phyloP scores from a whole-genome alignment of 177 flowering plant genomes.

The Telopea speciosissima region DNA sequence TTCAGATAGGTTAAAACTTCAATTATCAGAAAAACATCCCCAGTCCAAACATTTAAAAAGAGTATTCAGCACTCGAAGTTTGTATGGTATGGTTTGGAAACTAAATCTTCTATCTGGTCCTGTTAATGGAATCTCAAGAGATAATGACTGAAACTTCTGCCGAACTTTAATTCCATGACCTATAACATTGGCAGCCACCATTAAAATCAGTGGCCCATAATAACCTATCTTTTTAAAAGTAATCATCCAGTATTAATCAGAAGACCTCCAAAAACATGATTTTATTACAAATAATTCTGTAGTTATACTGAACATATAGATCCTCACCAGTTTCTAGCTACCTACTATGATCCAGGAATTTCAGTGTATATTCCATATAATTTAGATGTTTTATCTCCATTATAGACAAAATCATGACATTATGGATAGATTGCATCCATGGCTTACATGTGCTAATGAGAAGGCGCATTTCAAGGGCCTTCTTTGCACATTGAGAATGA shows the following conservation, averaged over 20 bases:
- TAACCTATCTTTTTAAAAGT: neutral
- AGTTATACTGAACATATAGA: neutral
- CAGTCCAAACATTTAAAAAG: too few species aligned
- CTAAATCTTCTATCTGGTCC: neutral
- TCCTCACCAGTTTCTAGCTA: neutral
- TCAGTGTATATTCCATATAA: neutral
- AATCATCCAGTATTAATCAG: too few species aligned
- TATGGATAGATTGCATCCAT: too few species aligned
- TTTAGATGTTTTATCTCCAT: too few species aligned
- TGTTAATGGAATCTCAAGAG: neutral
- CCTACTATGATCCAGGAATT: neutral
- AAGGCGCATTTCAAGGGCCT: too few species aligned
- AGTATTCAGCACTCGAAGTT: neutral
- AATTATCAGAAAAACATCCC: too few species aligned
- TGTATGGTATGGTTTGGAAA: neutral
- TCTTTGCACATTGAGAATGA: too few species aligned
- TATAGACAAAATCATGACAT: too few species aligned
- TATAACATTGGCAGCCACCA: neutral
- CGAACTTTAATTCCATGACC: neutral
- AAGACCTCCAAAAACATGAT: neutral
- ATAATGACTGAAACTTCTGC: neutral
- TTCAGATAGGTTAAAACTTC: too few species aligned
- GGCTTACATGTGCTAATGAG: too few species aligned
- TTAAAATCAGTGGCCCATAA: neutral
- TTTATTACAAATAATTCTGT: neutral